Evolutionary conservation across 768 basidiomycete genomes (phyloP).

Genomic region (Psilocybe subaeruginosa): DNA sequence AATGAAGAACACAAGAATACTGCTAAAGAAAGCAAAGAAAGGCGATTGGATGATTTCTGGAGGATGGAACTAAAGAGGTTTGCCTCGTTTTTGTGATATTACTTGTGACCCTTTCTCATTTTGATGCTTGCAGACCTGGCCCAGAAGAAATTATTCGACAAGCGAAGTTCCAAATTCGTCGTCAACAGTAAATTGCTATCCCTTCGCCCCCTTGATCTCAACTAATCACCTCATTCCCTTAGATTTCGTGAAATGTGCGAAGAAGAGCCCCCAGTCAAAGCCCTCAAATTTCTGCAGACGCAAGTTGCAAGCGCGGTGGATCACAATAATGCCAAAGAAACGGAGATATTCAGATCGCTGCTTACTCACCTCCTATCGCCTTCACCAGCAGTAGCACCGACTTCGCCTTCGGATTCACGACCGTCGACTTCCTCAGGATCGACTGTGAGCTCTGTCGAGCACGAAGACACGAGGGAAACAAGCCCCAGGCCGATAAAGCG

Average conservation of each 20-base stretch:
- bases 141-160: constrained; percentile 66
- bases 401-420: neutral
- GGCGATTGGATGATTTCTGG: constrained; percentile 80
- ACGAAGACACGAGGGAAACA: constrained; percentile 32
- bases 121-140: constrained; percentile 46
- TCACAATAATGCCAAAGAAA: constrained; percentile 64
- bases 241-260: constrained; percentile 88
- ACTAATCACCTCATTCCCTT: neutral
- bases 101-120: neutral
- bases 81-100: constrained; percentile 16
- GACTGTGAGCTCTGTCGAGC: constrained; percentile 11
- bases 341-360: constrained; percentile 63
- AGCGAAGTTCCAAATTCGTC: constrained; percentile 65
- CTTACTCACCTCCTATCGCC: constrained; percentile 65
- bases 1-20: constrained; percentile 25
- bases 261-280: constrained; percentile 59
- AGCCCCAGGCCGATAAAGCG: constrained; percentile 42
- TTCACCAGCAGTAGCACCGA: constrained; percentile 5
- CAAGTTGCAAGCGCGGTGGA: constrained; percentile 75
- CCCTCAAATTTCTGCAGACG: constrained; percentile 71
- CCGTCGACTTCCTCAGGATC: constrained; percentile 10
- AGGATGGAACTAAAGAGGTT: constrained; percentile 70
- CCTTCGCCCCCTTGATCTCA: neutral
- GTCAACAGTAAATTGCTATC: constrained; percentile 62
- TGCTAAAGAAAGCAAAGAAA: constrained; percentile 34